These are phyloP conservation scores for Verticillium isaacii DNA, from an alignment of 2,329 filamentous ascomycete species.

Conservation along the genomic window DNA sequence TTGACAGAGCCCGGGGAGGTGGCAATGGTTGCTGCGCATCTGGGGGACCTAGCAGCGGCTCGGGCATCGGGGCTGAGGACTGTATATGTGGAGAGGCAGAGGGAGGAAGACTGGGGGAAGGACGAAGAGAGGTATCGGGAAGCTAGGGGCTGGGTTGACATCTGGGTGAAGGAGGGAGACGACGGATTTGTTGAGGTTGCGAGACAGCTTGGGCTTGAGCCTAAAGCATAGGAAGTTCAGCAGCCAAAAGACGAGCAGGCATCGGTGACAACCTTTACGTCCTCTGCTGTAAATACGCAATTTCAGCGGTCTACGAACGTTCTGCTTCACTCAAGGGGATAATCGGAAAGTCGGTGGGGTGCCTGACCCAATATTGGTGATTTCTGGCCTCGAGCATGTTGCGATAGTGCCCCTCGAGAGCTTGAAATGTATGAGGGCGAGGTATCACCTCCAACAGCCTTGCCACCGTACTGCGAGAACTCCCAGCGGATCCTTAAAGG, in stretches of 20 bases:
- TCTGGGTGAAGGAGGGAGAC: constrained; percentile 29
- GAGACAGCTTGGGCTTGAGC: neutral
- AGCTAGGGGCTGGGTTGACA: constrained; percentile 38
- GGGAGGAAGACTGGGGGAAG: constrained; percentile 58
- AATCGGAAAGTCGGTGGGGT: too few relatives aligned
- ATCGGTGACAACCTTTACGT: neutral
- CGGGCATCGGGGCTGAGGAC: constrained; percentile 60
- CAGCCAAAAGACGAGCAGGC: neutral
- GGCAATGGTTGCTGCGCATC: constrained; percentile 73
- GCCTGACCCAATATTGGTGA: too few relatives aligned
- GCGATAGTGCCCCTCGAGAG: too few relatives aligned
- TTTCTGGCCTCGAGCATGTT: too few relatives aligned
- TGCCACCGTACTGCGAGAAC: too few relatives aligned
- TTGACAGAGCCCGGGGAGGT: constrained; percentile 53
- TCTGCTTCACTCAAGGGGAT: too few relatives aligned
- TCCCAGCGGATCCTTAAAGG: too few relatives aligned
- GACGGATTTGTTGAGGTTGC: constrained; percentile 26
- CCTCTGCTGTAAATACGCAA: neutral
- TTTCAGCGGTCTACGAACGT: too few relatives aligned
- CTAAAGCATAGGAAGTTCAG: neutral
- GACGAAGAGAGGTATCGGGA: constrained; percentile 47
- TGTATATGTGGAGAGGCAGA: constrained; percentile 65
- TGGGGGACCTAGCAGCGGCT: constrained; percentile 64
- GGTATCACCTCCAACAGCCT: too few relatives aligned
- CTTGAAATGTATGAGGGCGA: too few relatives aligned